Evolutionary conservation across 2,329 filamentous ascomycete genomes (phyloP), one percentile per base, ranked within the genome.

Genomic region (Botryotinia globosa): DNA sequence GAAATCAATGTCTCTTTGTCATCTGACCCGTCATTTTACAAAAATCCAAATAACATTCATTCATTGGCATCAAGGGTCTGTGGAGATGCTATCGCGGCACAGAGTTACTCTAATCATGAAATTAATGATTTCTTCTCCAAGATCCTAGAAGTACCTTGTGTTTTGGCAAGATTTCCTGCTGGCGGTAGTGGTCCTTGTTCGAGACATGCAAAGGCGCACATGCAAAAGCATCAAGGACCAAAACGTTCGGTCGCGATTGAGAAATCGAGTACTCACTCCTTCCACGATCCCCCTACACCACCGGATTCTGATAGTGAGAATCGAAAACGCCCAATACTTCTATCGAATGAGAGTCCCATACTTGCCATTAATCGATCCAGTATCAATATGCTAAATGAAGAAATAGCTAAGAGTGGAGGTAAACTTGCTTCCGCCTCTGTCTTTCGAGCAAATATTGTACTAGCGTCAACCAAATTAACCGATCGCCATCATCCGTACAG

Each of bases 331-430:
- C 87, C 90, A 5, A 94, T 98, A 48, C 84, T 96, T 0, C 84
- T 99, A 4, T 92, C 94, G 37, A 99, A 99, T 80, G 96, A 98
- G 82, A 97, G 94, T 70, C 95, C 96, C 0, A 97, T 99, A 62
- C 87, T 99, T 0, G 88, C 93, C 64, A 91, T 98, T 72, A 94
- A 93, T 32, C 87, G 89, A 71, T 90, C 92, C 16, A 98, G 94
- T 77, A 87, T 98, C 65, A 90, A 93, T 64, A 87, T 87, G 3
- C 83, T 98, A 12, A 98, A 98, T 79, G 84, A 87, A 74, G 85
- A 89, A 20, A 96, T 98, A 77, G 86, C 83, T 70, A 81, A 83
- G 6, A 85, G 83, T n/a, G 87, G 87, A 32, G 88, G 89, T n/a
- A 89, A 87, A 74, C 85, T 87, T 0, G 90, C 94, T 4, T 85